Evolutionary conservation across 2,329 filamentous ascomycete species (phyloP).

Genomic region (Pseudogymnoascus sp.): DNA sequence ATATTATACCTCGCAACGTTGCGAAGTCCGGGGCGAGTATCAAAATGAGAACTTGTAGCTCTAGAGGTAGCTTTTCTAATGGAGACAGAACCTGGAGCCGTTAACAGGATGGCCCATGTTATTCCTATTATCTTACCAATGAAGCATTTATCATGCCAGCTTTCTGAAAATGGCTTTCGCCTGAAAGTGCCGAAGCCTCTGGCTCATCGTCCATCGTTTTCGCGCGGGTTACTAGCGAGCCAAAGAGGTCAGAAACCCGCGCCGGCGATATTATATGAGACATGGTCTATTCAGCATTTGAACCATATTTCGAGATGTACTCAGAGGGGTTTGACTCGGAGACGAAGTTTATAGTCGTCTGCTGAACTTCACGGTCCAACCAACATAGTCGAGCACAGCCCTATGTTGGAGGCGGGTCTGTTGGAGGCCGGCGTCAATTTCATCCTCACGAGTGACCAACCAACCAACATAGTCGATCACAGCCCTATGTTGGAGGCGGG

Average conservation of each 20-base stretch:
- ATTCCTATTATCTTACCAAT: background rate
- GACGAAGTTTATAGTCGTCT: background rate
- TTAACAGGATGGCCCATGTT: background rate
- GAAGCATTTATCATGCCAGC: background rate
- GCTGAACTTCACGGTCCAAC: background rate
- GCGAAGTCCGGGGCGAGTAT: background rate
- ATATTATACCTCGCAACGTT: background rate
- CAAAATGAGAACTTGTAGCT: background rate
- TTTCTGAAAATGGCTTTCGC: background rate
- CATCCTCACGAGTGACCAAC: background rate
- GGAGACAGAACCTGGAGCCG: background rate
- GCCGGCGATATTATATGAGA: background rate
- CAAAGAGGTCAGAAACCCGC: background rate
- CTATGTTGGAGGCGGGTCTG: background rate
- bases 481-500: background rate
- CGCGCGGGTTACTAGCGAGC: background rate
- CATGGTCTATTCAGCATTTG: background rate
- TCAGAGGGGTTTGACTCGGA: background rate
- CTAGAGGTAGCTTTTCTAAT: background rate
- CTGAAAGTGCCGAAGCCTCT: background rate
- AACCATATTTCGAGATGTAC: background rate
- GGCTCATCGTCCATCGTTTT: background rate
- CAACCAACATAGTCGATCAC: background rate
- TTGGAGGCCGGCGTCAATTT: background rate
- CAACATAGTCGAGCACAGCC: background rate